Evolutionary conservation across 2,329 filamentous ascomycete species (phyloP), one percentile per base, ranked within the genome.

Genomic region (Huntiella bhutanensis): DNA sequence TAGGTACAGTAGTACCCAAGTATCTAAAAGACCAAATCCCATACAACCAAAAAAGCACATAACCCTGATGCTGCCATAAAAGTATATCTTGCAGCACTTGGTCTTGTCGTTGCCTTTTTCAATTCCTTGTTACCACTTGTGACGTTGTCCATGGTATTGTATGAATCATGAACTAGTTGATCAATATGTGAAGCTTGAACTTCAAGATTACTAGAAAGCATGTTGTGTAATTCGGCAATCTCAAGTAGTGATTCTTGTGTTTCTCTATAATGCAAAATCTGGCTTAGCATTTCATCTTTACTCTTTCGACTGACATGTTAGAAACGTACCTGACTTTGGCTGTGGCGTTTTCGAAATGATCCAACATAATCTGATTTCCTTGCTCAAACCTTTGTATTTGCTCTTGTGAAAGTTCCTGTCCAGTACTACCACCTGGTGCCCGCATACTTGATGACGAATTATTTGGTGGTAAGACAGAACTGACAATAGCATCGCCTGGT

Each of bases 351-450:
- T 95, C 85, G 61, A 92, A 94, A 62, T 94, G 83, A 60, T 82
- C 82, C 54, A 96, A 70, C 78, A 98, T 86, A 52, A 84, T 79
- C 60, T 86, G 79, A 58, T 96, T 95, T 58, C 92, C 87, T 62
- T 85, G 75, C 54, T 88, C 87, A 64, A 98, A 96, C 58, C 94
- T 73, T 60, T 95, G 88, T 45, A 91, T 66, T 61, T 96, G 88
- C 58, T 95, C 86, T 16, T 77, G 70, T 13, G 81, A 84, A 51
- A 95, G 65, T 51, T 77, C 73, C 37, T 75, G 62, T 43, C 62
- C 55, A 15, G 34, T 22, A 15, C 36, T 34, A 4, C 17, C 17
- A 11, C 33, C 41, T 52, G 49, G 38, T 49, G 51, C 43, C 51
- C 51, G 50, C 55, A 56, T 33, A 53, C 52, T 48, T 53, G 50